These are phyloP conservation scores for Kwoniella bestiolae DNA, from an alignment of 768 basidiomycete genomes.

Conservation along the genomic window DNA sequence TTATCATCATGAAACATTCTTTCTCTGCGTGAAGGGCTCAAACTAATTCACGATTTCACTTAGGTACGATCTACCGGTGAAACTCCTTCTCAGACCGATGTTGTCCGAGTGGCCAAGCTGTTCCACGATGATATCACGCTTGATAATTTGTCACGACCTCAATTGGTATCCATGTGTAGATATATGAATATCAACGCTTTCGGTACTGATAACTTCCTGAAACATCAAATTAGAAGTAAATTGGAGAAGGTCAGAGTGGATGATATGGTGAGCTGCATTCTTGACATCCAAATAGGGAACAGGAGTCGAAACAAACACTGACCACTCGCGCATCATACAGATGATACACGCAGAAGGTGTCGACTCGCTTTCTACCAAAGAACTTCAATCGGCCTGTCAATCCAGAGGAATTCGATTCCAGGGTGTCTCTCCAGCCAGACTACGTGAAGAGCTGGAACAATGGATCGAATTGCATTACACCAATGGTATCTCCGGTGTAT, in stretches of 20 bases:
- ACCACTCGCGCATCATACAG: slow-evolving; percentile 55
- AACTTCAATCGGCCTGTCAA: slow-evolving; percentile 90
- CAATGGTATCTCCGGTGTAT: slow-evolving; percentile 87
- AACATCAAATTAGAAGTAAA: slow-evolving; percentile 83
- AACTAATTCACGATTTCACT: no score
- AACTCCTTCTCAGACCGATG: slow-evolving; percentile 81
- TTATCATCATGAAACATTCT: not conserved
- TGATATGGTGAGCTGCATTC: slow-evolving; percentile 64
- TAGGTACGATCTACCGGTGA: slow-evolving; percentile 96
- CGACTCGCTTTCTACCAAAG: slow-evolving; percentile 84
- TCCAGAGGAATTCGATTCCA: slow-evolving; percentile 88
- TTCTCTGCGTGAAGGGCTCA: no score
- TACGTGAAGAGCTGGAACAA: slow-evolving; percentile 84
- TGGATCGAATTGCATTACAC: slow-evolving; percentile 94
- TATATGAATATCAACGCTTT: slow-evolving; percentile 99
- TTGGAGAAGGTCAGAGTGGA: slow-evolving; percentile 83
- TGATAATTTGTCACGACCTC: slow-evolving; percentile 97
- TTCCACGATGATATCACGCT: slow-evolving; percentile 98
- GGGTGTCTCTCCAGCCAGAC: slow-evolving; percentile 81
- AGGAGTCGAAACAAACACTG: not conserved
- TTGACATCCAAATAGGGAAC: no score
- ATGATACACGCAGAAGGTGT: slow-evolving; percentile 87
- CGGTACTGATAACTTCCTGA: slow-evolving; percentile 97
- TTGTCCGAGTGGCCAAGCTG: slow-evolving; percentile 91
- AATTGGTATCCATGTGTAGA: slow-evolving; percentile 93